Base-by-base conservation (phyloP, 306 rosid genomes). In the Trichosanthes truncata region DNA sequence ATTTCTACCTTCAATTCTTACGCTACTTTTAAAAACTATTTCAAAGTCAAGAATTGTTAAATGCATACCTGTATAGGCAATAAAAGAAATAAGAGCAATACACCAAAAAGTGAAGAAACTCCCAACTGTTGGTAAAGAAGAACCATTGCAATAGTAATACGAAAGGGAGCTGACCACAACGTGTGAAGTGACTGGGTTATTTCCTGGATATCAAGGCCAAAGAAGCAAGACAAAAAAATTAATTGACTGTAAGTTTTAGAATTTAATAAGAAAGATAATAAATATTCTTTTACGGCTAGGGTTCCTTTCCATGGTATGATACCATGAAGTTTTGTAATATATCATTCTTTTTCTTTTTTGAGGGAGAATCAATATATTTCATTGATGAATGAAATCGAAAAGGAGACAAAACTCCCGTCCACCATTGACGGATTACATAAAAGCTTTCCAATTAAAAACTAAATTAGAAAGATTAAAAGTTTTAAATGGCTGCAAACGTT, bases 161-260 rank as follows among this genome's bases (percentile, higher is more conserved):
- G 87, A 59, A 87, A 82, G 1, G 89, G 89, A 61, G 89, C 87
- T 49, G 89, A 87, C 89, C 89, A 87, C 51, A 87, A 25, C 29
- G 87, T 84, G 80, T 87, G 89, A 73, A 87, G 87, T 21, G 84
- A 87, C 51, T 84, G 89, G 49, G 79, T 79, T 82, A 84, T 74
- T 84, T 87, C 83, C 89, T 87, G 85, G 36, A 78, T 43, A 17
- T 5, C 29, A 7, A 78, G 45, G 49, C 78, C 78, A 60, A 78
- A 61, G 29, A 56, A 31, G 48, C 40, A 31, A 36, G 31, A 61
- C 66, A n/a, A 60, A 14, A 5, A 29, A 26, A 61, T 13, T 13
- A 61, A 61, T 61, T 29, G 15, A 26, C 62, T n/a, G 2, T 43
- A 23, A 71, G 76, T 12, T 23, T 23, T 43, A 23, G 12, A 41